Percentiles rank a stretch among this genome's conserved stretches.
These are phyloP conservation scores for Xylariaceae sp. DNA, from an alignment of 2,329 filamentous ascomycete species.

Conservation along the genomic window DNA sequence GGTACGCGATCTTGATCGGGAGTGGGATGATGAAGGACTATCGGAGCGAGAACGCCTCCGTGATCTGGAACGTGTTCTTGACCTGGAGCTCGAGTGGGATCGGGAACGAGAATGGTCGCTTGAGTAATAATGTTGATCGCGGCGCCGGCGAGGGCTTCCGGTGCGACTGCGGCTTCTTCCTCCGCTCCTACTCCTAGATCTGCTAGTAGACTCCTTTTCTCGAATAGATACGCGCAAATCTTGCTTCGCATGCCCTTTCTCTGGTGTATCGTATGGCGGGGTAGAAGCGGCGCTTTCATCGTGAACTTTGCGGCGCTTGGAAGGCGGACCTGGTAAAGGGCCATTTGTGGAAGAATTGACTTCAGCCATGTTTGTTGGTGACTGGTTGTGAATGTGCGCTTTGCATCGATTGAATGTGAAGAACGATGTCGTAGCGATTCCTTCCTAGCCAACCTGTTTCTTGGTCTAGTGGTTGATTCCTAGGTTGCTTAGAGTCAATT, in stretches of 20 bases:
- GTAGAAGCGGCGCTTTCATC: conserved; percentile 37
- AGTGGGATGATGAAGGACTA: conserved; percentile 8
- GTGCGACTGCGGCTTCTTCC: conserved; percentile 20
- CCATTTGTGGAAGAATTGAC: conserved; percentile 17
- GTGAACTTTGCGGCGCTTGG: conserved; percentile 37
- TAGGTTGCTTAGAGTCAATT: too few species aligned
- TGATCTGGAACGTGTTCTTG: conserved; percentile 10
- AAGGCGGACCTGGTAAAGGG: conserved; percentile 27
- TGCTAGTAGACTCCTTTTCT: conserved; percentile 21
- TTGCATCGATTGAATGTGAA: too few species aligned
- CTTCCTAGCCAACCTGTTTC: too few species aligned
- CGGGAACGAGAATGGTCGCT: conserved; percentile 21
- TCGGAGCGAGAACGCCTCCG: conserved; percentile 1
- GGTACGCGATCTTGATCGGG: conserved; percentile 13
- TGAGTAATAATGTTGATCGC: conserved; percentile 24
- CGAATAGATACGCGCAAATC: conserved; percentile 26
- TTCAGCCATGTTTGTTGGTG: conserved; percentile 21
- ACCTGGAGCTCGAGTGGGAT: conserved; percentile 12
- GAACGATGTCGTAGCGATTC: too few species aligned
- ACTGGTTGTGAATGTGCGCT: too few species aligned
- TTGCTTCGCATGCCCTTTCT: conserved; percentile 29
- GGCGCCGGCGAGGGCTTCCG: conserved; percentile 13
- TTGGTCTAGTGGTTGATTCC: too few species aligned
- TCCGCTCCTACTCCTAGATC: conserved; percentile 17
- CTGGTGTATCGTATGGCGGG: conserved; percentile 41